Conservation (phyloP, 1,284 basidiomycete genomes). For the Austroboletus niveus region DNA sequence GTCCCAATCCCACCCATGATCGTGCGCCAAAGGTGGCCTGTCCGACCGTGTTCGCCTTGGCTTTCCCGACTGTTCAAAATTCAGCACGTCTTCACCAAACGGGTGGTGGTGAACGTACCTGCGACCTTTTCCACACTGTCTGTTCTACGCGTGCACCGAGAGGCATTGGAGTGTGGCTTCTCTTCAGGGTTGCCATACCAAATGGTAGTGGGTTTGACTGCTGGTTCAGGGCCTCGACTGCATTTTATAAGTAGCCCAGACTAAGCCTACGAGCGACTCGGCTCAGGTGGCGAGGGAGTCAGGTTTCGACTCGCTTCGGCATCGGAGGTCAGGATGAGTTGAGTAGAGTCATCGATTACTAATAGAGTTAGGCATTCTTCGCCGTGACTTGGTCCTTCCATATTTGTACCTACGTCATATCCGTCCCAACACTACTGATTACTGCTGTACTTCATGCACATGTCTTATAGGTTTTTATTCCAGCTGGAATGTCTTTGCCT, state of each 20-base stretch:
- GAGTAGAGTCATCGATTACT: too few species aligned
- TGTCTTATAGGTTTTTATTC: too few species aligned
- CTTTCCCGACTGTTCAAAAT: conserved; percentile 12
- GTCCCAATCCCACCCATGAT: conserved; percentile 27
- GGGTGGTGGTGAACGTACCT: conserved; percentile 4
- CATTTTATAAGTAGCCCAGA: conserved; percentile 13
- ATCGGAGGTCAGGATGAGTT: not conserved
- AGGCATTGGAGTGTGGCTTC: conserved; percentile 11
- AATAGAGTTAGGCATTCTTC: too few species aligned
- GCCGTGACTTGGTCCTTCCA: too few species aligned
- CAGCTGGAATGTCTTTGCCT: too few species aligned
- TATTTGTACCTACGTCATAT: too few species aligned
- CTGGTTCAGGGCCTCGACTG: not conserved
- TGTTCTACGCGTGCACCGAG: conserved; percentile 11
- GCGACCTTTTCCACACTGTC: conserved; percentile 14
- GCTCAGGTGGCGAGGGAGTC: conserved; percentile 8
- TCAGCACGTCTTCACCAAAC: not conserved
- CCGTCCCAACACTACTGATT: too few species aligned
- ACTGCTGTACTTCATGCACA: too few species aligned
- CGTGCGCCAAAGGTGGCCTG: conserved; percentile 17
- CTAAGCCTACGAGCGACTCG: not conserved
- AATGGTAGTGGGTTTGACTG: not conserved
- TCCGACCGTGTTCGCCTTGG: conserved; percentile 13
- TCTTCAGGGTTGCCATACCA: conserved; percentile 22
- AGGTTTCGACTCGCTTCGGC: not conserved